A percentile compares a stretch with the other conserved stretches of the same genome.
phyloP scores from a whole-genome alignment of 345 rosid genomes.

The Salix viminalis region DNA sequence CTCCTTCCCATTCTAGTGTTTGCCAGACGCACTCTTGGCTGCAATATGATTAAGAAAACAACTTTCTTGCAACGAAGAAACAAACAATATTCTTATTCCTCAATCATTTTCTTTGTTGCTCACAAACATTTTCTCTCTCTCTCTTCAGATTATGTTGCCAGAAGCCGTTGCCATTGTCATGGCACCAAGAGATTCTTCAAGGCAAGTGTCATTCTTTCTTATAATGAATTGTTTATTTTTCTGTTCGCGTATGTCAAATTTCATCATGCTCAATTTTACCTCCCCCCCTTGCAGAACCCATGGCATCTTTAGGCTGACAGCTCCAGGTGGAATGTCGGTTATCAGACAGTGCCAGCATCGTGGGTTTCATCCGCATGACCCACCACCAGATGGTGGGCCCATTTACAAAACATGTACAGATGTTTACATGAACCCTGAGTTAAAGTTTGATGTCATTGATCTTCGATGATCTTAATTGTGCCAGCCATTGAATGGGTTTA shows the following conservation, averaged over 20 bases:
- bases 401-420: constrained; percentile 78
- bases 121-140: constrained; percentile 7
- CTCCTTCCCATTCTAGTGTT: background rate
- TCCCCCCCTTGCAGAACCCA: constrained; percentile 43
- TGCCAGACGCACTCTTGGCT: background rate
- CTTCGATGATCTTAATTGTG: constrained; percentile 49
- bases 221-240: background rate
- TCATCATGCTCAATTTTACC: background rate
- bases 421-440: constrained; percentile 80
- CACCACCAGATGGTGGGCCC: constrained; percentile 82
- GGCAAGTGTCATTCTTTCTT: constrained; percentile 30
- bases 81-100: background rate
- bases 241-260: background rate
- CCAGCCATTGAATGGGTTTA: background rate
- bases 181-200: constrained; percentile 82
- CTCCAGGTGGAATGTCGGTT: constrained; percentile 91
- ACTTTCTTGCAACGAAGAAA: background rate
- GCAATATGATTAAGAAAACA: background rate
- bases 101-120: background rate
- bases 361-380: constrained; percentile 81
- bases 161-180: constrained; percentile 97
- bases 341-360: constrained; percentile 81
- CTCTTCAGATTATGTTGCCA: constrained; percentile 82
- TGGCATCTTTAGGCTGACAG: constrained; percentile 85
- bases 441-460: constrained; percentile 77